These are phyloP conservation scores for Xylaria arbuscula DNA, from an alignment of 2,329 filamentous ascomycete genomes.

Conservation along the genomic window DNA sequence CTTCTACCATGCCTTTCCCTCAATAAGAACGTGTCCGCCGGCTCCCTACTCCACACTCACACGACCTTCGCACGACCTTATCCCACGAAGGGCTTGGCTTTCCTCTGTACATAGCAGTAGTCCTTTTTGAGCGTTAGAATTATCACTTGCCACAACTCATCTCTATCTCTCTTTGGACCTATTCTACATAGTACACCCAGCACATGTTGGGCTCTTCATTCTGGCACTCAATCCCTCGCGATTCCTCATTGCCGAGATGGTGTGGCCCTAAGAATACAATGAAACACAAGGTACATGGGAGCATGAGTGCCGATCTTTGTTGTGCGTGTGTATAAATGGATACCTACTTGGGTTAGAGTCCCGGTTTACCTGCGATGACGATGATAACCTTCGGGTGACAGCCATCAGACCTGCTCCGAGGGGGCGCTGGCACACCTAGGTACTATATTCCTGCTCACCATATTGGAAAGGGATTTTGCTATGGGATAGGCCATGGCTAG, in stretches of 20 bases:
- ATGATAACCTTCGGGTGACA: slow-evolving; percentile 21
- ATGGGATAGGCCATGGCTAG: slow-evolving; percentile 36
- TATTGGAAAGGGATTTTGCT: slow-evolving; percentile 37
- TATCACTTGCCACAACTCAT: slow-evolving; percentile 39
- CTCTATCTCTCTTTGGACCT: slow-evolving; percentile 7
- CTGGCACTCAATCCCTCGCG: slow-evolving; percentile 25
- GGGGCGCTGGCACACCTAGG: slow-evolving; percentile 11
- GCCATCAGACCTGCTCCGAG: slow-evolving; percentile 33
- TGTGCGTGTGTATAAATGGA: slow-evolving; percentile 26
- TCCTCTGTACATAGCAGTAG: neutral
- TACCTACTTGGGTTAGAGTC: slow-evolving; percentile 19
- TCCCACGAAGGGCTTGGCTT: slow-evolving; percentile 26
- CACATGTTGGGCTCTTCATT: slow-evolving; percentile 35
- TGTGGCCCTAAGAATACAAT: slow-evolving; percentile 45
- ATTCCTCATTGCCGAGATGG: slow-evolving; percentile 40
- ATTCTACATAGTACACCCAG: slow-evolving; percentile 35
- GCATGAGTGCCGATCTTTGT: slow-evolving; percentile 43
- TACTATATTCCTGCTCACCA: slow-evolving; percentile 13
- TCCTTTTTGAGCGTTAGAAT: slow-evolving; percentile 23
- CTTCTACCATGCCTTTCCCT: slow-evolving; percentile 35
- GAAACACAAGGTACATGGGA: slow-evolving; percentile 47
- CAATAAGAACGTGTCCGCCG: slow-evolving; percentile 37
- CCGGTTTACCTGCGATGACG: slow-evolving; percentile 20
- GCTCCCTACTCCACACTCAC: slow-evolving; percentile 33
- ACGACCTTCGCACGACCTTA: slow-evolving; percentile 10